phyloP scores from a whole-genome alignment of 2,329 filamentous ascomycete genomes.

The Fusarium albosuccineum region DNA sequence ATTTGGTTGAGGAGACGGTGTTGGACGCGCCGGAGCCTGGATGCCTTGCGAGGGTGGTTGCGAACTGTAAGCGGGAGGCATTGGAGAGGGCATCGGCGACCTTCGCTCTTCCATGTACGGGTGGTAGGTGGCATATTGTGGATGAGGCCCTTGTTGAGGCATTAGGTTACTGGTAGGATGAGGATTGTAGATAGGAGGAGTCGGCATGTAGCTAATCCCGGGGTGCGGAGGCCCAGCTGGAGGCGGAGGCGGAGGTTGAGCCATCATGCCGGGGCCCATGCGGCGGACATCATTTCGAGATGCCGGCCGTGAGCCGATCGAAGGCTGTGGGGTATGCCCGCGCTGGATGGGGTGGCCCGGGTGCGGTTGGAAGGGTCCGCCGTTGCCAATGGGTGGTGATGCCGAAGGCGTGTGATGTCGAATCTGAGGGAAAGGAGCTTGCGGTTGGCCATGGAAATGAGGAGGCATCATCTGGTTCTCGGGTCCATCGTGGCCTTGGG shows the following conservation, averaged over 20 bases:
- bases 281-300: conserved; percentile 85
- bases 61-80: conserved; percentile 74
- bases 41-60: conserved; percentile 67
- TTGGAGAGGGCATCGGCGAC: conserved; percentile 70
- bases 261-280: conserved; percentile 79
- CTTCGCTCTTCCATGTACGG: conserved; percentile 76
- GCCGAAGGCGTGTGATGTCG: conserved; percentile 86
- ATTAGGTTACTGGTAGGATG: conserved; percentile 40
- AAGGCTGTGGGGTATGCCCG: conserved; percentile 85
- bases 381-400: conserved; percentile 88
- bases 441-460: conserved; percentile 73
- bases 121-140: conserved; percentile 39
- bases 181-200: conserved; percentile 86
- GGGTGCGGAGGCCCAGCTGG: conserved; percentile 67
- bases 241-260: conserved; percentile 64
- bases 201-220: conserved; percentile 86
- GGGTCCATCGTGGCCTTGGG: conserved; percentile 70
- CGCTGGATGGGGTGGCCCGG: conserved; percentile 63
- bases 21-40: conserved; percentile 61
- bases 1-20: conserved; percentile 70
- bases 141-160: conserved; percentile 38
- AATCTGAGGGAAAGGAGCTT: conserved; percentile 80
- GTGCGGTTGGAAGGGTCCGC: conserved; percentile 72
- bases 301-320: conserved; percentile 72
- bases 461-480: conserved; percentile 75